Base-by-base conservation (phyloP, 1,284 basidiomycete genomes). In the Porphyrellus sp. region DNA sequence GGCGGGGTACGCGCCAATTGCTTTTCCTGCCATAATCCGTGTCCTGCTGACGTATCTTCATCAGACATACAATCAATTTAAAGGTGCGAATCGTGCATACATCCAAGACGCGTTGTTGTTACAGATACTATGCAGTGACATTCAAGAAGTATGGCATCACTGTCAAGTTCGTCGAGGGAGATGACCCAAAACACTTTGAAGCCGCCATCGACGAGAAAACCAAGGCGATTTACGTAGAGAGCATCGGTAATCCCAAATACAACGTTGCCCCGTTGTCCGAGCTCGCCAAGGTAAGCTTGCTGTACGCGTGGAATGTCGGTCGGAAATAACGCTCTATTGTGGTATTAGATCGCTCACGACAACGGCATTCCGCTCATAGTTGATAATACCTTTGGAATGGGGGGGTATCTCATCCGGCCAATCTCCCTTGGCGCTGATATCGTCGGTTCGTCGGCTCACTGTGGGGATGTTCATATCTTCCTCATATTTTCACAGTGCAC, bases 351-450 rank as follows among this genome's bases (percentile, higher is more conserved):
- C 48, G 91, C 92, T 0, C 90, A 93, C 64, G 80, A 82, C 50
- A 71, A 86, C 57, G 79, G 79, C 0, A 84, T 93, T 30, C 91
- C 91, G 0, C 72, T 93, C 38, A 82, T 93, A 25, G 91, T 94
- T 1, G 93, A 95, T 70, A 95, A 95, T 72, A 94, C 91, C 0
- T 93, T 94, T 61, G 92, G 92, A 56, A 86, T 91, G 70, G 91
- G 87, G 61, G 87, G 84, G 45, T 53, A 56, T 38, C 33, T 58
- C 40, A 69, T 88, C 50, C 76, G 80, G 5, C 91, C 92, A 11
- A 85, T 93, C 52, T 80, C 87, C 24, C 79, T 84, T 57, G 92
- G 92, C 24, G 91, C 90, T 39, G 86, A 95, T 63, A 89, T 95
- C 52, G 79, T 94, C 54, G 72, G 81, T 82, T 34, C 33, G 77